These are phyloP conservation scores for Acidomyces sp. DNA, from an alignment of 495 filamentous ascomycete genomes.

Conservation along the genomic window DNA sequence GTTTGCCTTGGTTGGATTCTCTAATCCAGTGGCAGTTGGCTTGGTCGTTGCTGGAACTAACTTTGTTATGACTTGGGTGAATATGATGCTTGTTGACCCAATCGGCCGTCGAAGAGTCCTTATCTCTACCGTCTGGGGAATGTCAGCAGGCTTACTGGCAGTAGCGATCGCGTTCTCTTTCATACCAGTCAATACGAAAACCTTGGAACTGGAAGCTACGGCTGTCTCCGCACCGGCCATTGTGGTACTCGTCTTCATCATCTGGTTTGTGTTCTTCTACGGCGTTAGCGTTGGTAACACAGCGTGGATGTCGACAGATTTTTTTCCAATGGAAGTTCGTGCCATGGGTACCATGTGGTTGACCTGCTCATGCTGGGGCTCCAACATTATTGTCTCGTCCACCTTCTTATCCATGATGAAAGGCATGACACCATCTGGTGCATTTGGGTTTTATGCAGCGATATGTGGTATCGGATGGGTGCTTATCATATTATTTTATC, in stretches of 20 bases:
- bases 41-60: conserved; percentile 40
- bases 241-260: conserved; percentile 35
- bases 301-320: conserved; percentile 40
- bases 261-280: conserved; percentile 38
- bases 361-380: conserved; percentile 38
- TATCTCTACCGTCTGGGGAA: conserved; percentile 34
- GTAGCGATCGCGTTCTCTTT: conserved; percentile 37
- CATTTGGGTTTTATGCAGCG: conserved; percentile 41
- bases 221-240: conserved; percentile 30
- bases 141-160: conserved; percentile 31
- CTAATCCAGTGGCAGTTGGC: conserved; percentile 37
- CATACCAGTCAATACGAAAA: conserved; percentile 35
- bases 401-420: conserved; percentile 42
- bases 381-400: conserved; percentile 40
- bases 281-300: conserved; percentile 36
- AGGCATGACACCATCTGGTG: conserved; percentile 34
- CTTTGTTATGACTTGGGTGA: conserved; percentile 40
- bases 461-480: conserved; percentile 38
- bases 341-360: conserved; percentile 42
- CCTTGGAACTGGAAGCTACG: conserved; percentile 19
- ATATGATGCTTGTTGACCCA: conserved; percentile 37
- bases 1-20: conserved; percentile 40
- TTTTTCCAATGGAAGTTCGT: conserved; percentile 41
- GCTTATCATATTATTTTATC: conserved; percentile 37
- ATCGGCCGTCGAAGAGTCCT: conserved; percentile 37